A percentile compares a stretch with the other conserved stretches of the same genome.
phyloP scores from a whole-genome alignment of 805 yeast genomes.

The Cyberlindnera bimundalis region DNA sequence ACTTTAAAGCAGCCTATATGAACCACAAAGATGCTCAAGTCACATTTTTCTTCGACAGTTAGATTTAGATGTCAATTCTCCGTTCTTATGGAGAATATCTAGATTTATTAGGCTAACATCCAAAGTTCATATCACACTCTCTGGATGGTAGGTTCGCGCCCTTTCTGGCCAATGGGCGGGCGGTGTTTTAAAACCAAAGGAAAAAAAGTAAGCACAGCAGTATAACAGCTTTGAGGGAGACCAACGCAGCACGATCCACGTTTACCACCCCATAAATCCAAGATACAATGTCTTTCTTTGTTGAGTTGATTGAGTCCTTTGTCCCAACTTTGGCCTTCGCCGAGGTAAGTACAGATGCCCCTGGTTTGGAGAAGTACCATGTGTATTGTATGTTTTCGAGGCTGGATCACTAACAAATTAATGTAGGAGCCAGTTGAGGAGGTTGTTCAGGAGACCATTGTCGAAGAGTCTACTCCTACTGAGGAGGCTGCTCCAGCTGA shows the following conservation, averaged over 20 bases:
- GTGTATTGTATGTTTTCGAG: too few species aligned
- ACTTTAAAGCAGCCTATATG: background rate
- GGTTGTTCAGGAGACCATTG: slow-evolving; percentile 5
- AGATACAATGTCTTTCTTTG: slow-evolving; percentile 16
- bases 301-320: slow-evolving; percentile 60
- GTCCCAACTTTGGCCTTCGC: slow-evolving; percentile 81
- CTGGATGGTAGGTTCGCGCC: slow-evolving; percentile 3
- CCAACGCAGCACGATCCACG: background rate
- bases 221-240: background rate
- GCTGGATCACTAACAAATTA: slow-evolving; percentile 8
- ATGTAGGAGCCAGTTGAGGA: slow-evolving; percentile 7
- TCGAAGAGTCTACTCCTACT: slow-evolving; percentile 10
- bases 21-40: too few species aligned
- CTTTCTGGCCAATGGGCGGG: slow-evolving; percentile 12
- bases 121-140: too few species aligned
- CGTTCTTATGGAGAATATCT: too few species aligned
- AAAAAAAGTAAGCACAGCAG: slow-evolving; percentile 12
- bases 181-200: slow-evolving; percentile 9
- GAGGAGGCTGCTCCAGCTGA: slow-evolving; percentile 12
- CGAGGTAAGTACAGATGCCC: slow-evolving; percentile 43
- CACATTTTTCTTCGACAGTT: too few species aligned
- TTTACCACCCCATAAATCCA: background rate
- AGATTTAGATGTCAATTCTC: too few species aligned
- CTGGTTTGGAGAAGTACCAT: too few species aligned
- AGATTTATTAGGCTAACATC: too few species aligned